Percentiles rank a stretch among this genome's conserved stretches.
Evolutionary conservation across 257 asterid species (phyloP).

Genomic region (Solanum commersonii): DNA sequence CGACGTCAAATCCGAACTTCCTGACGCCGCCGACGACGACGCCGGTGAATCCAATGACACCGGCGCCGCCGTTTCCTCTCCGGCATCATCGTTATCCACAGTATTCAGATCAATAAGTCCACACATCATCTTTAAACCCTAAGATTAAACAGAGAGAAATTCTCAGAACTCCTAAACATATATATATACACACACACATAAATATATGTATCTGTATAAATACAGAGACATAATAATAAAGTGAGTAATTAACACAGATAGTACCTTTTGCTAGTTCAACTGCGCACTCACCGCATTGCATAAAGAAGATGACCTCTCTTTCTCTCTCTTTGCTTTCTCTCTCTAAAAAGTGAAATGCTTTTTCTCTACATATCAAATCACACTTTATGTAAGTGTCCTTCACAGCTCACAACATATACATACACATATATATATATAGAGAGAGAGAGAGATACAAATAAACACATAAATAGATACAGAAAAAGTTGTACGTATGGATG

Average conservation of each 20-base stretch:
- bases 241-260: background rate
- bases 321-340: constrained; percentile 28
- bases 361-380: constrained; percentile 27
- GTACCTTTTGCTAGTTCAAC: constrained; percentile 4
- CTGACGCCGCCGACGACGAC: constrained; percentile 19
- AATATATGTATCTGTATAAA: background rate
- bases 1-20: constrained; percentile 19
- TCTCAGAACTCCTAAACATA: background rate
- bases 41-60: background rate
- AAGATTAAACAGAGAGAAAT: constrained; percentile 4
- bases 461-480: background rate
- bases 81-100: constrained; percentile 30
- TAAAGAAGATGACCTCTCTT: background rate
- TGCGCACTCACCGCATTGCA: constrained; percentile 18
- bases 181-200: background rate
- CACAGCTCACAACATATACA: background rate
- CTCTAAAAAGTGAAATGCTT: constrained; percentile 25
- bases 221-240: background rate
- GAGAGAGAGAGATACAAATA: background rate
- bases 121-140: constrained; percentile 39
- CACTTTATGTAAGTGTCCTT: constrained; percentile 18
- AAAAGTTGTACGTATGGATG: background rate
- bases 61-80: background rate
- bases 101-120: constrained; percentile 77
- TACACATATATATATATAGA: background rate